These are phyloP conservation scores for Lactarius indigo DNA, from an alignment of 768 basidiomycete species.

Conservation along the genomic window DNA sequence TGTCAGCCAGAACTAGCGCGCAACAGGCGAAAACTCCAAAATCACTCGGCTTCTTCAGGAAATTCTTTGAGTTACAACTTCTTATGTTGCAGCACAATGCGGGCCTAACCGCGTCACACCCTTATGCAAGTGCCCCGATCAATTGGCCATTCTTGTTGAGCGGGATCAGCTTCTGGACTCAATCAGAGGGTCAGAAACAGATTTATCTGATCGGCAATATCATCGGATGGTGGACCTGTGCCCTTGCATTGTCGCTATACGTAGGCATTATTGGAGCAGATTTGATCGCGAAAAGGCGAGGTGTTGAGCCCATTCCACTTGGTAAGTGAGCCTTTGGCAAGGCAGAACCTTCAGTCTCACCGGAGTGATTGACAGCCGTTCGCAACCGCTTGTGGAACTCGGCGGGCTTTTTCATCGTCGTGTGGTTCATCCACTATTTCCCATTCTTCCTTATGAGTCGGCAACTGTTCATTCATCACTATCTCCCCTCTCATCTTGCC, in stretches of 20 bases:
- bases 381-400: conserved; percentile 96
- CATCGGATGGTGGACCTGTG: conserved; percentile 92
- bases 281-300: conserved; percentile 80
- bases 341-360: conserved; percentile 4
- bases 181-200: conserved; percentile 78
- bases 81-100: conserved; percentile 99
- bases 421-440: conserved; percentile 94
- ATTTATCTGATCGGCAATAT: conserved; percentile 97
- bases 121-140: conserved; percentile 92
- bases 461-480: conserved; percentile 96
- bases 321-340: conserved; percentile 48
- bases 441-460: conserved; percentile 99
- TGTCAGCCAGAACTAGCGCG: conserved; percentile 49
- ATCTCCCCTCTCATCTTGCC: conserved; percentile 93
- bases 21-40: conserved; percentile 66
- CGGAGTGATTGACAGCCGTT: conserved; percentile 51
- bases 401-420: conserved; percentile 88
- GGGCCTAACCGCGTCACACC: conserved; percentile 96
- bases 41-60: conserved; percentile 87
- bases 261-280: conserved; percentile 90
- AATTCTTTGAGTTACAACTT: conserved; percentile 90
- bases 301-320: conserved; percentile 80
- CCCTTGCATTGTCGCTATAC: conserved; percentile 80
- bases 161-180: conserved; percentile 99
- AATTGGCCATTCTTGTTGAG: conserved; percentile 97